These are phyloP conservation scores for Flaveria ramosissima DNA, from an alignment of 129 eudicot genomes.

Conservation along the genomic window DNA sequence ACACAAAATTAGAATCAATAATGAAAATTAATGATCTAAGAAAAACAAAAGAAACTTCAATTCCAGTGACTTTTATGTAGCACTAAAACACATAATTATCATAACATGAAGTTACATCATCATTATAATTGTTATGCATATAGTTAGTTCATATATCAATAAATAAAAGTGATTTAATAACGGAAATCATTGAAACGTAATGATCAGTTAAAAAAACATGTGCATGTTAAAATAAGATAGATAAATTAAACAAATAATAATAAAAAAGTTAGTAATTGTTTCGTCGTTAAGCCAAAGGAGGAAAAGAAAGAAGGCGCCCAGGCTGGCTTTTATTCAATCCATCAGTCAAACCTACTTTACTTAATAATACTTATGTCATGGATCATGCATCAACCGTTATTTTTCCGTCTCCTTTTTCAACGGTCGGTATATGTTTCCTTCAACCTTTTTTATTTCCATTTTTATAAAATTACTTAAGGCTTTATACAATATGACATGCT, in stretches of 20 bases:
- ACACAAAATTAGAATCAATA: too few species aligned
- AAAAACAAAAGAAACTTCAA: too few species aligned
- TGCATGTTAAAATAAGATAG: neutral
- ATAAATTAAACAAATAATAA: neutral
- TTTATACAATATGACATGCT: too few species aligned
- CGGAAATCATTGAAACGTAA: neutral
- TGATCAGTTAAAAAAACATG: constrained; percentile 9
- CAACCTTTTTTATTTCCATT: neutral
- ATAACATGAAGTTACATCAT: too few species aligned
- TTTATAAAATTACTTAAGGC: neutral
- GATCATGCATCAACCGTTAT: constrained; percentile 26
- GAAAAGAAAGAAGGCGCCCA: constrained; percentile 10
- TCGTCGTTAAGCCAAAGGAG: constrained; percentile 22
- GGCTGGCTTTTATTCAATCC: constrained; percentile 8
- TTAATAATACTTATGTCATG: neutral
- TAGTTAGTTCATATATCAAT: neutral
- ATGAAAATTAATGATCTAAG: too few species aligned
- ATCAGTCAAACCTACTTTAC: constrained; percentile 4
- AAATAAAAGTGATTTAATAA: neutral
- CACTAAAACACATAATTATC: too few species aligned
- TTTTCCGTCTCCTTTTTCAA: constrained; percentile 3
- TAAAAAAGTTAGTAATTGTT: neutral
- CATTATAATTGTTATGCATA: too few species aligned
- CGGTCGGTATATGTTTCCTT: constrained; percentile 1
- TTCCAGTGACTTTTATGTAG: too few species aligned